Base-by-base conservation (phyloP, 768 basidiomycete genomes). In the Leucocoprinus leucothites region DNA sequence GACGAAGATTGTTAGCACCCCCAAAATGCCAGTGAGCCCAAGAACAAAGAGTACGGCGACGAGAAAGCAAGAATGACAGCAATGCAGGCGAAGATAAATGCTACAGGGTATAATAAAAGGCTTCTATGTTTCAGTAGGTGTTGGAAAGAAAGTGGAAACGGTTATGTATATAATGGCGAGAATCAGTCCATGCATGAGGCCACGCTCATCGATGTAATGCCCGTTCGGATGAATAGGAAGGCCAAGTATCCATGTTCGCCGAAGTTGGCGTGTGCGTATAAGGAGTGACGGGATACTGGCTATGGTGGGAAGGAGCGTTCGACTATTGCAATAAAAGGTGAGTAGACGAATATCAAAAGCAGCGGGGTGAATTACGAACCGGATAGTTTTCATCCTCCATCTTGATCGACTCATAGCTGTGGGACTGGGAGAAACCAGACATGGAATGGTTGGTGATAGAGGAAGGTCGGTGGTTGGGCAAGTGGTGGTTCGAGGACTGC, bases 201-300 rank as follows among this genome's bases (percentile, higher is more conserved):
- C 53, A 35, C 46, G 54, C 69, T 73, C 77, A 86, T 61, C 82
- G 80, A 65, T 84, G 84, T 35, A 85, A 69, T 7, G 77, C 74
- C 31, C 86, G 81, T 66, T 86, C 85, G 35, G 85, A 81, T 45
- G 85, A 84, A 55, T 86, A 86, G 59, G 57, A 59, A 21, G 86
- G 81, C 86, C 86, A 87, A n/a, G 54, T 42, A 40, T 85, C 81
- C 67, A 85, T 76, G 34, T 73, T 70, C 47, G 69, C 72, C 62
- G 69, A 67, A 16, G 61, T 77, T 75, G 41, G 80, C 69, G 59
- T 81, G 82, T 0, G 80, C 71, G 76, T 46, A 82, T 62, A 61
- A 77, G 71, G 74, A 68, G 51, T 72, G 41, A 56, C 54, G 5
- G 54, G 41, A 42, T 56, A 66, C n/a, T 56, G 68, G 25, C 63